phyloP scores from a whole-genome alignment of 257 asterid genomes.

The Nyctanthes arbortristis region DNA sequence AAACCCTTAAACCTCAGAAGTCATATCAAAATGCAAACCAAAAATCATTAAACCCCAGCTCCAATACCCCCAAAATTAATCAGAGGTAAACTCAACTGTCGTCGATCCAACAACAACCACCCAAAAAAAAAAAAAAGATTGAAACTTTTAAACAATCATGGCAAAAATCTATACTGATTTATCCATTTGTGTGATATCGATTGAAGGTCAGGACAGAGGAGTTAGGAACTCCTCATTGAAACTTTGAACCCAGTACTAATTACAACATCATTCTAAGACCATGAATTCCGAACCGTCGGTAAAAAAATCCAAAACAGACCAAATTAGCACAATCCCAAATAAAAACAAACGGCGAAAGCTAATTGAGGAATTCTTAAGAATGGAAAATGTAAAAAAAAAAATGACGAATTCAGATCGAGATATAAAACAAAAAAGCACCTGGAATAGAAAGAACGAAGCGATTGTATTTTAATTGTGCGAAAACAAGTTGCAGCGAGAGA shows the following conservation, averaged over 20 bases:
- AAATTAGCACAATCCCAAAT: background rate
- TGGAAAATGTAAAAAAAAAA: background rate
- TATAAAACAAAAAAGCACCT: background rate
- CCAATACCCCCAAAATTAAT: background rate
- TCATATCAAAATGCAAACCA: background rate
- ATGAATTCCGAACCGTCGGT: background rate
- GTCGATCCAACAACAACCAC: background rate
- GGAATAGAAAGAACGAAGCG: background rate
- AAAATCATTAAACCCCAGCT: background rate
- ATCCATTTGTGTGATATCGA: background rate
- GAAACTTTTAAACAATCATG: background rate
- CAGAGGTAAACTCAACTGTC: background rate
- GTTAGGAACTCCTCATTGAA: background rate
- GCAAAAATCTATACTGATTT: background rate
- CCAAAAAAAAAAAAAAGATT: too few species aligned
- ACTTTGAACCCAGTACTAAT: background rate
- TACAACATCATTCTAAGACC: background rate
- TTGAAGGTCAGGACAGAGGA: background rate
- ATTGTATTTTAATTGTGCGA: background rate
- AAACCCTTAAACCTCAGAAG: background rate
- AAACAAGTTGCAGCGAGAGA: background rate
- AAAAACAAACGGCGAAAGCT: background rate
- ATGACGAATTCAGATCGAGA: background rate
- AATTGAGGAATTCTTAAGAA: background rate
- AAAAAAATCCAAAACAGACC: background rate